Evolutionary conservation across 2,329 filamentous ascomycete genomes (phyloP).

Genomic region (Cordyceps militaris): DNA sequence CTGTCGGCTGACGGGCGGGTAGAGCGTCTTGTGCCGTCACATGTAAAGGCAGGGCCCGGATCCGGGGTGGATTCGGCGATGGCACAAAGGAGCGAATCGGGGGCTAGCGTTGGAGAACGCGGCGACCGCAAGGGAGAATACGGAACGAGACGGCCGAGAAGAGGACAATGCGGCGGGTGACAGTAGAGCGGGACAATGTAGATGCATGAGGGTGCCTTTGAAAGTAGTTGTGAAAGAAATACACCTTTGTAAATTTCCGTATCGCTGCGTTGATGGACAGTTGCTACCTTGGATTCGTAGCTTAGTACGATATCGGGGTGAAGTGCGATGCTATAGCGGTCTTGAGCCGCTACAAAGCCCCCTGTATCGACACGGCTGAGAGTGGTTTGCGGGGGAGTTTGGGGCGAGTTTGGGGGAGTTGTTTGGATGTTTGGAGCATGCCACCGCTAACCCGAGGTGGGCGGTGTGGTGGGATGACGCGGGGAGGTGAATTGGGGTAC

Average conservation of each 20-base stretch:
- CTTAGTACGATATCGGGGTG: too few relatives aligned
- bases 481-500: neutral
- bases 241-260: neutral
- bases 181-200: neutral
- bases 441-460: neutral
- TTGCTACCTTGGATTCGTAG: too few relatives aligned
- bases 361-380: slow-evolving; percentile 6
- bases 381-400: slow-evolving; percentile 2
- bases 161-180: slow-evolving; percentile 3
- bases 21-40: slow-evolving; percentile 1
- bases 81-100: slow-evolving; percentile 10
- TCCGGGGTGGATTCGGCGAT: slow-evolving; percentile 4
- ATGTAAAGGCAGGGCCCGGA: slow-evolving; percentile 5
- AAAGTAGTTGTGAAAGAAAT: too few relatives aligned
- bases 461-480: neutral
- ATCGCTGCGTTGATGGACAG: too few relatives aligned
- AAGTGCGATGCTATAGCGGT: neutral
- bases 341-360: neutral
- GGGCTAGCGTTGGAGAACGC: neutral
- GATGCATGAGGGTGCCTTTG: neutral
- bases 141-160: slow-evolving; percentile 1
- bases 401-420: neutral
- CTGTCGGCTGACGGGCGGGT: neutral
- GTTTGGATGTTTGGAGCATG: neutral
- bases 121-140: neutral